Evolutionary conservation across 1,284 basidiomycete genomes (phyloP).

Genomic region (Austroboletus niveus): DNA sequence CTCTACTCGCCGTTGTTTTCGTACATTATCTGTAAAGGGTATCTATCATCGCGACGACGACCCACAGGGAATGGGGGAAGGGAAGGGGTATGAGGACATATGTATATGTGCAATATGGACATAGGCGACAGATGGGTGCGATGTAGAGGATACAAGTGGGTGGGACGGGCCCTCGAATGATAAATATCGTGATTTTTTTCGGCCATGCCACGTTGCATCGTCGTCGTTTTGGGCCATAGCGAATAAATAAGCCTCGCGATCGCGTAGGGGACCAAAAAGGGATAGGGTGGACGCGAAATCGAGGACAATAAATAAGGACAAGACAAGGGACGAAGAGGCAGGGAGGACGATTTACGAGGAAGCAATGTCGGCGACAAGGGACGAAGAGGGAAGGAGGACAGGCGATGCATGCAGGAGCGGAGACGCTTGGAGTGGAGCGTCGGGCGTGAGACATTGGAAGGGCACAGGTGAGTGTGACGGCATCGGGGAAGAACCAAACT

Average conservation of each 20-base stretch:
- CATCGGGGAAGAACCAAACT: constrained; percentile 34
- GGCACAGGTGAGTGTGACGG: constrained; percentile 26
- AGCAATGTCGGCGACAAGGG: constrained; percentile 18
- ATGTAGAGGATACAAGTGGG: constrained; percentile 33
- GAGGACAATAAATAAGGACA: constrained; percentile 32
- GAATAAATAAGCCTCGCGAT: constrained; percentile 31
- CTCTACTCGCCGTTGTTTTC: constrained; percentile 28
- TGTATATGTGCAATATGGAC: constrained; percentile 32
- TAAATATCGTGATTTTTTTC: constrained; percentile 32
- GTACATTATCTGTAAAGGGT: constrained; percentile 28
- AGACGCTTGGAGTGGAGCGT: constrained; percentile 23
- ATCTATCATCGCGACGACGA: constrained; percentile 36
- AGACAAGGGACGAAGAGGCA: constrained; percentile 5
- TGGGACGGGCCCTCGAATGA: constrained; percentile 16
- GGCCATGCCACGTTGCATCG: constrained; percentile 15
- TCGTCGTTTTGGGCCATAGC: constrained; percentile 28
- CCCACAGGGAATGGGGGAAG: constrained; percentile 14
- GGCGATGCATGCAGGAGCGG: constrained; percentile 29
- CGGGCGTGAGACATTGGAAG: constrained; percentile 27
- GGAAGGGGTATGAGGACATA: constrained; percentile 23
- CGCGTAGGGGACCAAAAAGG: constrained; percentile 18
- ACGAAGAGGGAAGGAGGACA: constrained; percentile 20
- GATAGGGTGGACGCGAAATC: constrained; percentile 20
- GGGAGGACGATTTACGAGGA: constrained; percentile 16
- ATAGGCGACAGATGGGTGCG: constrained; percentile 27